Evolutionary conservation across 805 yeast species (phyloP).

Genomic region (Naumovozyma baii): DNA sequence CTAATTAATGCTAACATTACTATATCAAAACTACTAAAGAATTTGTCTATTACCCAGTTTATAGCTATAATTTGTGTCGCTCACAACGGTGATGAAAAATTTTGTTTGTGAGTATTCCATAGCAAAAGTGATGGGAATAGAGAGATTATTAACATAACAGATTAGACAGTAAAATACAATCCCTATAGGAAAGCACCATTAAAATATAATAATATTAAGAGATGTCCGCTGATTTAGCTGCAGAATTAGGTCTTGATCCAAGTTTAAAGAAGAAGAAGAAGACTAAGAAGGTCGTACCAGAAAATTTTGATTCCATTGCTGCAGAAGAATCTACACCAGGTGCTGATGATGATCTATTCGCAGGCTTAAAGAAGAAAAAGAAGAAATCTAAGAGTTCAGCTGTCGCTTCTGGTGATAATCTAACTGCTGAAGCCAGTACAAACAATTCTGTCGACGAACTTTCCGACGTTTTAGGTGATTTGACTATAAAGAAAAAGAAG

Average conservation of each 20-base stretch:
- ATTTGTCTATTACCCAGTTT: background rate
- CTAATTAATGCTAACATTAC: no score
- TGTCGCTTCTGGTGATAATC: slow-evolving; percentile 28
- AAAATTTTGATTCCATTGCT: slow-evolving; percentile 32
- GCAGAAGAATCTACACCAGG: slow-evolving; percentile 21
- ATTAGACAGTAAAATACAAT: no score
- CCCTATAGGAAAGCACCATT: background rate
- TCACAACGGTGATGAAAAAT: background rate
- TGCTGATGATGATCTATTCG: slow-evolving; percentile 56
- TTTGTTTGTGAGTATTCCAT: no score
- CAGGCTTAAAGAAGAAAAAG: slow-evolving; percentile 79
- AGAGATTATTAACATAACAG: no score
- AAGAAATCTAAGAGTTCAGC: slow-evolving; percentile 48
- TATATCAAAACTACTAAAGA: no score
- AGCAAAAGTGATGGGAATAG: no score
- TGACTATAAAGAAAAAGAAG: slow-evolving; percentile 74
- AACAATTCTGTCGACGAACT: slow-evolving; percentile 32
- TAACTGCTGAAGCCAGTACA: slow-evolving; percentile 28
- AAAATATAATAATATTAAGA: background rate
- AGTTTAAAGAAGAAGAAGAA: slow-evolving; percentile 73
- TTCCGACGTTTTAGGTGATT: slow-evolving; percentile 57
- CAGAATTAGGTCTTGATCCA: slow-evolving; percentile 59
- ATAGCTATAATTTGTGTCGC: background rate
- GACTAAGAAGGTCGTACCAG: slow-evolving; percentile 40
- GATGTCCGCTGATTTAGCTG: slow-evolving; percentile 29